Base-by-base conservation (phyloP, 768 basidiomycete genomes). In the Amanita fuliginea region DNA sequence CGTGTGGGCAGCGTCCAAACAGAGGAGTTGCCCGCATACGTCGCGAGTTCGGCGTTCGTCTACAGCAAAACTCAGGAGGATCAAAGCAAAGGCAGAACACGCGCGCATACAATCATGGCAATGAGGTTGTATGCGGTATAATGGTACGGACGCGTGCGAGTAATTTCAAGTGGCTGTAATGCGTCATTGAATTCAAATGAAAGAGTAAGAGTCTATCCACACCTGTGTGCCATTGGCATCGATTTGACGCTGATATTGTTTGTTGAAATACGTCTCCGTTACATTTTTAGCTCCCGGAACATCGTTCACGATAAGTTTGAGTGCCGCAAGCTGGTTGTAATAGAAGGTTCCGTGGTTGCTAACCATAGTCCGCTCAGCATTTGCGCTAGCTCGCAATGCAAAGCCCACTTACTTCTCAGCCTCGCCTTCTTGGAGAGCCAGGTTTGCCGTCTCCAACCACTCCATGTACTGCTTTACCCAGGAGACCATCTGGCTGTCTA, bases 281-380 rank as follows among this genome's bases (percentile, higher is more conserved):
- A 70, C 67, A 19, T 65, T 59, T 41, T 65, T 61, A 3, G 81
- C 80, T 14, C 76, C 79, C 7, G 59, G 52, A 3, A 60, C 59
- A 59, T 83, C 74, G 41, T 73, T 71, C 22, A 74, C 66, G 9
- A 84, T 58, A 34, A 82, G 59, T 56, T 80, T 76, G 36, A 81
- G 60, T 0, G 80, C 68, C 0, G 76, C 73, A 0, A 77, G 66
- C 57, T 86, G 81, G 54, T 74, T 77, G 56, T 69, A 76, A 59
- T 75, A 84, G 61, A 77, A 85, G 0, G 76, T 68, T 28, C 79
- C 81, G 54, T 83, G 83, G 54, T 85, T 85, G 56, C 81, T 84
- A 55, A 39, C 3, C 37, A 42, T 28, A 28, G 8, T 10, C 24
- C 28, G 10, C 51, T 35, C 40, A 22, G 18, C 32, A 41, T 32